Conservation (phyloP, 2,329 filamentous ascomycete species). For the Bipolaris zeicola region DNA sequence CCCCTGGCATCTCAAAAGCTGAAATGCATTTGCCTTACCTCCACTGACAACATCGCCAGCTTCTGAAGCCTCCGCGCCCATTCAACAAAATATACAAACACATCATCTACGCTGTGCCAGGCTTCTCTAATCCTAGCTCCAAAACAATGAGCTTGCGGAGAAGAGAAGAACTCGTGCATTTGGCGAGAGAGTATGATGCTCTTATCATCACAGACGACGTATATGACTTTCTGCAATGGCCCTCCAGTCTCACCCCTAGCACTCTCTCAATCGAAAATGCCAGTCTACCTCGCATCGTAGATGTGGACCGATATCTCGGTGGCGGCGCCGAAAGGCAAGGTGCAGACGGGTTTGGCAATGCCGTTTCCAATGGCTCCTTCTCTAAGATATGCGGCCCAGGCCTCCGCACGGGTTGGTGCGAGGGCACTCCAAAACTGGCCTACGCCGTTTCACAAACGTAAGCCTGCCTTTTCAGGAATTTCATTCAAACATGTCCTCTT, state of each 20-base stretch:
- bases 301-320: slow-evolving; percentile 74
- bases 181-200: slow-evolving; percentile 80
- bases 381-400: slow-evolving; percentile 86
- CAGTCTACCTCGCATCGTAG: slow-evolving; percentile 72
- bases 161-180: slow-evolving; percentile 70
- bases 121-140: slow-evolving; percentile 86
- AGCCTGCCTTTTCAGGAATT: slow-evolving; percentile 27
- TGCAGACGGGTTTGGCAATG: slow-evolving; percentile 73
- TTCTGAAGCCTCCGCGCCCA: slow-evolving; percentile 62
- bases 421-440: slow-evolving; percentile 68
- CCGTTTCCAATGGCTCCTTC: slow-evolving; percentile 86
- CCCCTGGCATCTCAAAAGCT: neutral
- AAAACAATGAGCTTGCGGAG: slow-evolving; percentile 76
- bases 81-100: slow-evolving; percentile 82
- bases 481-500: neutral
- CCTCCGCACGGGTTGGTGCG: slow-evolving; percentile 84
- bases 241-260: slow-evolving; percentile 44
- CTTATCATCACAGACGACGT: slow-evolving; percentile 90
- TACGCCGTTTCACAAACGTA: slow-evolving; percentile 65
- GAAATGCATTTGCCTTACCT: neutral
- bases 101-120: slow-evolving; percentile 85
- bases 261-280: slow-evolving; percentile 48
- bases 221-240: slow-evolving; percentile 91
- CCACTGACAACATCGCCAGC: slow-evolving; percentile 44
- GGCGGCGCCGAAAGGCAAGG: slow-evolving; percentile 56